phyloP scores from a whole-genome alignment of 495 filamentous ascomycete genomes.

The Sporormia fimetaria region DNA sequence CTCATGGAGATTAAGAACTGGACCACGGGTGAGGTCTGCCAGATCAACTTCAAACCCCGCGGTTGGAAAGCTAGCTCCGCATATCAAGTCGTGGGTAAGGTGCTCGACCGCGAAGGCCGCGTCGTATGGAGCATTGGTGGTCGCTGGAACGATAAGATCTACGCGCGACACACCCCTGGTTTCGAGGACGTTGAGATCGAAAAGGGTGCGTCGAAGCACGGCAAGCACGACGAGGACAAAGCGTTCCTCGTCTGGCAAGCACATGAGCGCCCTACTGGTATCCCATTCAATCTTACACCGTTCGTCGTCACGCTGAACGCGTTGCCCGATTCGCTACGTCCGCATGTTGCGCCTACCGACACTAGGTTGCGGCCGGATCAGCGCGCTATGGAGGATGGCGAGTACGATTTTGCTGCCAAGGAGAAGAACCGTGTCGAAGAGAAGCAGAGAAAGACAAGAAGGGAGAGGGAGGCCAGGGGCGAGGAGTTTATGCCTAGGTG shows the following conservation, averaged over 20 bases:
- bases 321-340: constrained; percentile 59
- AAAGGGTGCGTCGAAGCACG: constrained; percentile 19
- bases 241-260: constrained; percentile 90
- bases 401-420: constrained; percentile 80
- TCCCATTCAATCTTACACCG: constrained; percentile 94
- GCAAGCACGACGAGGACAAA: constrained; percentile 42
- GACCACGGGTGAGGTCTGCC: constrained; percentile 81
- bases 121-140: constrained; percentile 83
- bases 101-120: constrained; percentile 59
- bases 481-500: constrained; percentile 76
- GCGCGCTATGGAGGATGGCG: constrained; percentile 96
- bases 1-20: constrained; percentile 95
- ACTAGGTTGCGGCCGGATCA: constrained; percentile 86
- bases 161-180: constrained; percentile 82
- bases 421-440: constrained; percentile 97
- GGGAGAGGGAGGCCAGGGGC: constrained; percentile 60
- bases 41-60: constrained; percentile 88
- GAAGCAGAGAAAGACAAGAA: constrained; percentile 69
- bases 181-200: constrained; percentile 65
- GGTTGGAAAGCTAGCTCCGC: constrained; percentile 90
- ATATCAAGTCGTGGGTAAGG: constrained; percentile 75
- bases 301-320: constrained; percentile 93
- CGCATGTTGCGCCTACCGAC: constrained; percentile 79
- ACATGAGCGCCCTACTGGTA: constrained; percentile 63
- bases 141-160: constrained; percentile 95